Percentiles rank a stretch among this genome's conserved stretches.
Conservation (phyloP, 2,329 filamentous ascomycete species). For the Sphaerulina vaccinii region DNA sequence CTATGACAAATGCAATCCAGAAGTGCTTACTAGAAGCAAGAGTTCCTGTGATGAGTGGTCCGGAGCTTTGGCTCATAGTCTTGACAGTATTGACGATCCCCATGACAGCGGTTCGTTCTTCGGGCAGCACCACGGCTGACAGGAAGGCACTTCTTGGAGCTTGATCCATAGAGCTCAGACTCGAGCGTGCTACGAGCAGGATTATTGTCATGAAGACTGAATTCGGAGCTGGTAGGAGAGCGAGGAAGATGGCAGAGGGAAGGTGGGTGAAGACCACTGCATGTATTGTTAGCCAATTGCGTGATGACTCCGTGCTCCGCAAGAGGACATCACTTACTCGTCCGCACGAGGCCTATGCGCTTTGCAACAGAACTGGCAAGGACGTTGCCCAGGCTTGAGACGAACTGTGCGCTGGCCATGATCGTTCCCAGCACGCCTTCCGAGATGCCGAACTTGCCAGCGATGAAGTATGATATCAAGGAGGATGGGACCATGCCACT, state of each 20-base stretch:
- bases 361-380: constrained; percentile 63
- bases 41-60: constrained; percentile 64
- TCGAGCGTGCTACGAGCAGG: constrained; percentile 62
- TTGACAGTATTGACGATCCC: constrained; percentile 69
- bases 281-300: too few species aligned
- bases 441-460: constrained; percentile 52
- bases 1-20: constrained; percentile 63
- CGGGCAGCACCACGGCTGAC: constrained; percentile 61
- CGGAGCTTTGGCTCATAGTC: constrained; percentile 61
- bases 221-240: constrained; percentile 58
- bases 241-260: constrained; percentile 64
- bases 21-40: constrained; percentile 57
- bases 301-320: too few species aligned
- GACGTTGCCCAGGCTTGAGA: constrained; percentile 44
- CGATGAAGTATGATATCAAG: constrained; percentile 55
- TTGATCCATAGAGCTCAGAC: constrained; percentile 66
- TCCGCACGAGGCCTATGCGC: constrained; percentile 59
- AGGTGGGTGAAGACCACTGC: constrained; percentile 61
- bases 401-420: constrained; percentile 49
- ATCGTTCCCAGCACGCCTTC: constrained; percentile 55
- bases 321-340: too few species aligned
- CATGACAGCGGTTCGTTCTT: constrained; percentile 70
- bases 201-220: constrained; percentile 55
- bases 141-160: constrained; percentile 70
- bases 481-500: constrained; percentile 59